Evolutionary conservation across 352 stramenopile species (phyloP).

Genomic region (Lagenidium giganteum): DNA sequence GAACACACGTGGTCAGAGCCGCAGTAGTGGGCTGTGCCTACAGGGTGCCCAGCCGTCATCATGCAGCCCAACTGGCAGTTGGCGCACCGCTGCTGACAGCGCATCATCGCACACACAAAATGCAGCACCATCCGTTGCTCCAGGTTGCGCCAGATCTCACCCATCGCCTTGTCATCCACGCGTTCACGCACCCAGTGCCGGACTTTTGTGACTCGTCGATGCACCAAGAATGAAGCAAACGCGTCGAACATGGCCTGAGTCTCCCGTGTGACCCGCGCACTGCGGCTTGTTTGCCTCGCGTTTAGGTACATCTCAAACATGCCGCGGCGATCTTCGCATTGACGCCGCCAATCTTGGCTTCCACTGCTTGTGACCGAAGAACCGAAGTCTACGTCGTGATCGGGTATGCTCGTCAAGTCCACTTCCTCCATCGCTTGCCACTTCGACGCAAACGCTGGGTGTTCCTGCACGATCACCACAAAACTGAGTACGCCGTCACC

Average conservation of each 20-base stretch:
- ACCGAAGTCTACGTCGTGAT: conserved; percentile 34
- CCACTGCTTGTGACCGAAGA: conserved; percentile 28
- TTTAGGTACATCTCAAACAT: conserved; percentile 28
- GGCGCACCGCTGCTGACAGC: conserved; percentile 38
- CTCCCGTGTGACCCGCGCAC: conserved; percentile 17
- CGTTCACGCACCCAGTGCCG: conserved; percentile 24
- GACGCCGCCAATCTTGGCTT: no score
- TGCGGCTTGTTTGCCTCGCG: not conserved
- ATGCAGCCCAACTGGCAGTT: conserved; percentile 46
- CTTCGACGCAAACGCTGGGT: conserved; percentile 24
- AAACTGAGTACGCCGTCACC: no score
- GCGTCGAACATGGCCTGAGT: conserved; percentile 35
- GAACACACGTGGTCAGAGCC: conserved; percentile 29
- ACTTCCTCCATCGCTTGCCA: conserved; percentile 22
- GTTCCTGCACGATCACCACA: conserved; percentile 11
- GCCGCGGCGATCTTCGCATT: conserved; percentile 12
- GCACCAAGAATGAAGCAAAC: conserved; percentile 42
- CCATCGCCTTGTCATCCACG: conserved; percentile 23
- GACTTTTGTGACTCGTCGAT: conserved; percentile 36
- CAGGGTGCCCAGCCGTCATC: conserved; percentile 28
- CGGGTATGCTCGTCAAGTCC: conserved; percentile 13
- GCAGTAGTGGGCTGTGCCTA: conserved; percentile 27
- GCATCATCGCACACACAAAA: conserved; percentile 36
- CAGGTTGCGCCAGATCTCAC: conserved; percentile 39
- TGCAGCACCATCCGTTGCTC: conserved; percentile 36